A percentile compares a stretch with the other conserved stretches of the same genome.
These are phyloP conservation scores for Debaryomycetaceae sp. DNA, from an alignment of 1,139 yeast species.

Conservation along the genomic window DNA sequence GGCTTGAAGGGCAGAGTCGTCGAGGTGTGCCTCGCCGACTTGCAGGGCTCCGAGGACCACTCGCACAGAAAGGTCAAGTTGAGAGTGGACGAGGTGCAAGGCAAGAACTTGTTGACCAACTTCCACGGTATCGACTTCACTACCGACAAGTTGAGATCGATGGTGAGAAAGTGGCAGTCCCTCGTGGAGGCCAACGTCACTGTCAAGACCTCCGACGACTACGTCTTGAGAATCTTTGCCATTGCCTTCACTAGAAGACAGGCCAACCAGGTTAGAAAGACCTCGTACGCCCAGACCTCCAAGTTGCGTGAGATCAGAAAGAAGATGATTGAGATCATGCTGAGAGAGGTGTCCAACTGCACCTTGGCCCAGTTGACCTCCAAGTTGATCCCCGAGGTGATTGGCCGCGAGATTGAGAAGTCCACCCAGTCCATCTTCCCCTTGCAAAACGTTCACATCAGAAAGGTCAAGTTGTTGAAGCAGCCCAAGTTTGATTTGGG, in stretches of 20 bases:
- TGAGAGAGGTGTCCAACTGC: constrained; percentile 48
- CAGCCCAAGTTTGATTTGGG: constrained; percentile 53
- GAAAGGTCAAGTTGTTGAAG: constrained; percentile 51
- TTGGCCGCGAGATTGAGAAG: constrained; percentile 52
- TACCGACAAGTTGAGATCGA: constrained; percentile 47
- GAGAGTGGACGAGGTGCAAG: constrained; percentile 53
- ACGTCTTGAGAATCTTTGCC: constrained; percentile 47
- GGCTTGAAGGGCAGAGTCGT: constrained; percentile 51
- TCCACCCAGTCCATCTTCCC: constrained; percentile 49
- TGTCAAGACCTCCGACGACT: constrained; percentile 48
- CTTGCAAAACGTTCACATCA: constrained; percentile 49
- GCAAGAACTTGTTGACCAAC: constrained; percentile 52
- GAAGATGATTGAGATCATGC: constrained; percentile 50
- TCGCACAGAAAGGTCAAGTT: constrained; percentile 48
- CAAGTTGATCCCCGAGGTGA: constrained; percentile 50
- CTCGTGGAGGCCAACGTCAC: constrained; percentile 51
- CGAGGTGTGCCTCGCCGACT: constrained; percentile 47
- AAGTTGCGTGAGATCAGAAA: constrained; percentile 50
- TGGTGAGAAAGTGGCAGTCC: constrained; percentile 53
- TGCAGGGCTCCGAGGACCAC: constrained; percentile 52
- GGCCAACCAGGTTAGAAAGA: constrained; percentile 48
- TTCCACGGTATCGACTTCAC: constrained; percentile 51
- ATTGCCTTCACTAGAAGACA: constrained; percentile 54
- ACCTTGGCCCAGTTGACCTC: constrained; percentile 49
- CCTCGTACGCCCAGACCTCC: constrained; percentile 49